These are phyloP conservation scores for Fremontodendron californicum DNA, from an alignment of 345 rosid genomes.

Conservation along the genomic window DNA sequence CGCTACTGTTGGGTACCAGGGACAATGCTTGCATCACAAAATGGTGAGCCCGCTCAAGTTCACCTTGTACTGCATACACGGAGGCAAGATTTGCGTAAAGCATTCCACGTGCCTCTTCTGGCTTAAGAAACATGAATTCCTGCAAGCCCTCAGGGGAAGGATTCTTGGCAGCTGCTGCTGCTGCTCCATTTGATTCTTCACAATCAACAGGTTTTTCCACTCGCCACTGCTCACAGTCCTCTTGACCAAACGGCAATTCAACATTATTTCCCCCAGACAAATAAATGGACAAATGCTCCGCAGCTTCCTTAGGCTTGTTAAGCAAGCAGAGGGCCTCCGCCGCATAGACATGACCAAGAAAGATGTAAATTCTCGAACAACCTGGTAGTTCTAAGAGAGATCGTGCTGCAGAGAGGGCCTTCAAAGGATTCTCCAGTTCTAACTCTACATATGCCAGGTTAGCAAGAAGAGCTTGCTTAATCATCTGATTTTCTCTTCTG, in stretches of 20 bases:
- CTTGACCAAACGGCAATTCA: constrained; percentile 61
- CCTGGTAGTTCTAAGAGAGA: constrained; percentile 67
- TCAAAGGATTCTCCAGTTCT: constrained; percentile 80
- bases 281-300: constrained; percentile 64
- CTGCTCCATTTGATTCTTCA: constrained; percentile 59
- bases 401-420: constrained; percentile 62
- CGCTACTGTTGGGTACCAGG: constrained; percentile 52
- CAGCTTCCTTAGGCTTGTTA: constrained; percentile 76
- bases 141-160: constrained; percentile 29
- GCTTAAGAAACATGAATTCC: constrained; percentile 51
- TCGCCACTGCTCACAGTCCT: constrained; percentile 66
- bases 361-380: constrained; percentile 66
- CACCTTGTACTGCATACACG: constrained; percentile 67
- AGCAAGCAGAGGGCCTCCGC: constrained; percentile 96
- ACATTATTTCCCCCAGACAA: constrained; percentile 55
- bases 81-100: constrained; percentile 79
- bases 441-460: constrained; percentile 75
- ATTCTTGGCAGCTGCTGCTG: constrained; percentile 34
- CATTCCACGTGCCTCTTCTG: constrained; percentile 84
- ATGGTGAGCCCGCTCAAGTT: constrained; percentile 61
- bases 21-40: constrained; percentile 55
- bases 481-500: constrained; percentile 51
- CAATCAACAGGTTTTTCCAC: constrained; percentile 46
- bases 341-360: constrained; percentile 76
- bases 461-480: constrained; percentile 75